Evolutionary conservation across 345 rosid genomes (phyloP).

Genomic region (Eutrema heterophyllum): DNA sequence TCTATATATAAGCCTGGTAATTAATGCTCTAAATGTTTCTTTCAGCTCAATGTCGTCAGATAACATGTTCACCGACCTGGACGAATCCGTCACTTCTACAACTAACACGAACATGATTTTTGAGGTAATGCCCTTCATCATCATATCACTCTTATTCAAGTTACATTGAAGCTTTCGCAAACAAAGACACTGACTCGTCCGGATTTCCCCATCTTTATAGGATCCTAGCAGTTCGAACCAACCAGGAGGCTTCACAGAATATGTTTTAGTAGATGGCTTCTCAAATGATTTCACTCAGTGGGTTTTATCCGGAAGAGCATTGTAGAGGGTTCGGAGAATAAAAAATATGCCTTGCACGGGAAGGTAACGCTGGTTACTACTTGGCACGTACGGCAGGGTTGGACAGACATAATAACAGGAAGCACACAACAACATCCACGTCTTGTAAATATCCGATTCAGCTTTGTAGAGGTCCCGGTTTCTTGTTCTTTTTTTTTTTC

Average conservation of each 20-base stretch:
- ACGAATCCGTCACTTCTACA: slow-evolving; percentile 31
- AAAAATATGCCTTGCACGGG: background rate
- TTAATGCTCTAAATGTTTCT: slow-evolving; percentile 1
- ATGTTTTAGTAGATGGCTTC: slow-evolving; percentile 6
- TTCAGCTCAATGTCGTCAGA: slow-evolving; percentile 27
- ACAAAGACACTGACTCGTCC: slow-evolving; percentile 13
- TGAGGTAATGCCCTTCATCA: slow-evolving; percentile 2
- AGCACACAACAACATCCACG: background rate
- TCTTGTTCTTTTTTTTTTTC: background rate
- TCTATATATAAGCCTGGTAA: background rate
- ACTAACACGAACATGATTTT: slow-evolving; percentile 3
- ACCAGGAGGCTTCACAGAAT: too few species aligned
- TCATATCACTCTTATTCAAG: background rate
- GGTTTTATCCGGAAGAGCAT: slow-evolving; percentile 18
- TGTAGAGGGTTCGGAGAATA: background rate
- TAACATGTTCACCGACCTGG: slow-evolving; percentile 28
- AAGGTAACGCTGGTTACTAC: slow-evolving; percentile 15
- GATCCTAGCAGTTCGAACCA: background rate
- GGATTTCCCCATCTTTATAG: background rate
- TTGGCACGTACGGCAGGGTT: slow-evolving; percentile 3
- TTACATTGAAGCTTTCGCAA: background rate
- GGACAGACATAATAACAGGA: background rate
- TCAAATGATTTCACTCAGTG: slow-evolving; percentile 23
- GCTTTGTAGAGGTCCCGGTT: background rate
- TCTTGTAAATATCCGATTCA: slow-evolving; percentile 23